Percentiles rank a stretch among this genome's conserved stretches.
Conservation (phyloP, 2,329 filamentous ascomycete genomes). For the Fusarium heterosporum region DNA sequence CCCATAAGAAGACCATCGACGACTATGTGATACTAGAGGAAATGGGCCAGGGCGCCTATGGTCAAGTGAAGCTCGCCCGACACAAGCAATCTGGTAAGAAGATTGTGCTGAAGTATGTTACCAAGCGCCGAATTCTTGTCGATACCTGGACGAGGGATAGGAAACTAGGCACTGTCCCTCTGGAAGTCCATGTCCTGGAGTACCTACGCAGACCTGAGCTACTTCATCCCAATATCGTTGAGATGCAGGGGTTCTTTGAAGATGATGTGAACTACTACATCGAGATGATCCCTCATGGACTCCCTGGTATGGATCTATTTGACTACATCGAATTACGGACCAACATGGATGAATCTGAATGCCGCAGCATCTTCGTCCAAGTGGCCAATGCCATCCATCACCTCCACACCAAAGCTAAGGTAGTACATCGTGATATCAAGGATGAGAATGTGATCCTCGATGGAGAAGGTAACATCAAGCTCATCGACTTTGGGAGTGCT, state of each 20-base stretch:
- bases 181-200: slow-evolving; percentile 97
- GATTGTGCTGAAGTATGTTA: slow-evolving; percentile 97
- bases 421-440: slow-evolving; percentile 98
- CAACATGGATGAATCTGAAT: slow-evolving; percentile 96
- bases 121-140: slow-evolving; percentile 94
- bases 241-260: slow-evolving; percentile 80
- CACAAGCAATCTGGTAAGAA: slow-evolving; percentile 85
- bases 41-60: slow-evolving; percentile 98
- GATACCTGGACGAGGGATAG: slow-evolving; percentile 98
- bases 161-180: slow-evolving; percentile 89
- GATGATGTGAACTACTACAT: slow-evolving; percentile 97
- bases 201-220: slow-evolving; percentile 83
- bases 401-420: slow-evolving; percentile 87
- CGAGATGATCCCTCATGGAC: slow-evolving; percentile 94
- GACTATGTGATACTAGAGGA: slow-evolving; percentile 96
- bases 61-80: slow-evolving; percentile 93
- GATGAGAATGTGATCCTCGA: slow-evolving; percentile 98
- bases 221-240: slow-evolving; percentile 75
- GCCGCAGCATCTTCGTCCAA: slow-evolving; percentile 93
- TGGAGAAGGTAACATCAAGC: slow-evolving; percentile 92
- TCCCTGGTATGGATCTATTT: slow-evolving; percentile 98
- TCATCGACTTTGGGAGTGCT: slow-evolving; percentile 98
- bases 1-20: slow-evolving; percentile 82
- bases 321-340: slow-evolving; percentile 97
- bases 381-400: slow-evolving; percentile 91